A percentile compares a stretch with the other conserved stretches of the same genome.
These are phyloP conservation scores for Grigorovia humatica DNA, from an alignment of 805 yeast species.

Conservation along the genomic window DNA sequence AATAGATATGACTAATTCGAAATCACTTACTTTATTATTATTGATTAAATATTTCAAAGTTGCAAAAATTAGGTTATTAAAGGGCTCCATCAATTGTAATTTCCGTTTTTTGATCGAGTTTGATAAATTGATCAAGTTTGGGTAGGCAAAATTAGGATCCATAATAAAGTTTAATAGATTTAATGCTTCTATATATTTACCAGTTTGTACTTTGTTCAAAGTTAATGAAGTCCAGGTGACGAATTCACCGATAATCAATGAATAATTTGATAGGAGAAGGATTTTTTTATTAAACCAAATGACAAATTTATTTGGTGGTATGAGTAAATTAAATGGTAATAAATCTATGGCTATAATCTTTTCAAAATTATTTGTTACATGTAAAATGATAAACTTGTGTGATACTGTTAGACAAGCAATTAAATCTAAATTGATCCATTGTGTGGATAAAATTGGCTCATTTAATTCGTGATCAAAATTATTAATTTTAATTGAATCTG, in stretches of 20 bases:
- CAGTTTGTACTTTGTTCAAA: constrained; percentile 21
- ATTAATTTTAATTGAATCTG: background rate
- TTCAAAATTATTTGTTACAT: constrained; percentile 6
- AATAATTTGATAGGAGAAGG: constrained; percentile 18
- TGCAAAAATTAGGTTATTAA: constrained; percentile 22
- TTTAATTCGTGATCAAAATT: background rate
- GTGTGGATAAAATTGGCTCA: constrained; percentile 14
- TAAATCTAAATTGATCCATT: constrained; percentile 18
- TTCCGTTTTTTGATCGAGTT: constrained; percentile 8
- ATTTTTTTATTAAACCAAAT: constrained; percentile 13
- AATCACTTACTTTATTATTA: constrained; percentile 1
- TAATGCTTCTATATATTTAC: constrained; percentile 23
- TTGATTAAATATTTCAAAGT: constrained; percentile 19
- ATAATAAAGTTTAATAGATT: constrained; percentile 14
- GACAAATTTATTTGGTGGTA: constrained; percentile 20
- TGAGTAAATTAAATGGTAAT: constrained; percentile 15
- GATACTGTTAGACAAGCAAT: constrained; percentile 21
- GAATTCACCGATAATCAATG: constrained; percentile 20
- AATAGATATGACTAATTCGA: background rate
- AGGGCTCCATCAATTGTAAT: constrained; percentile 21
- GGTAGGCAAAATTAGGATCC: constrained; percentile 9
- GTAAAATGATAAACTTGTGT: constrained; percentile 17
- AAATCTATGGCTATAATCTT: constrained; percentile 16
- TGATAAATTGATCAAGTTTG: constrained; percentile 13
- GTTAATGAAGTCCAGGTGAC: constrained; percentile 26